These are phyloP conservation scores for Septoria petroselini DNA, from an alignment of 2,329 filamentous ascomycete genomes.

Conservation along the genomic window DNA sequence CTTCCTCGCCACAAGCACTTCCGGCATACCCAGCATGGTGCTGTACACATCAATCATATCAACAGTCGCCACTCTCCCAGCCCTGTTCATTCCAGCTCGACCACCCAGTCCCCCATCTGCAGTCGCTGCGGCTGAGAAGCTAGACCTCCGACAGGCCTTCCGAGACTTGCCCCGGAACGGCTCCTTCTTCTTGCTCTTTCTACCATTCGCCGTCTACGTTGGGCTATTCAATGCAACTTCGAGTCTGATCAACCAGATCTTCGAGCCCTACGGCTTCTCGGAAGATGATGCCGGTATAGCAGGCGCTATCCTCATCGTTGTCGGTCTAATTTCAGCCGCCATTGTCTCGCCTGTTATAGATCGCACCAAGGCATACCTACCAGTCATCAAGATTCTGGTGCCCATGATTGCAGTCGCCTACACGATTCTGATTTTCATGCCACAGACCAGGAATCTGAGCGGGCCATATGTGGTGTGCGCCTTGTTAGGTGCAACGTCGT, in stretches of 20 bases:
- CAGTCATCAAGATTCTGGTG: slow-evolving; percentile 68
- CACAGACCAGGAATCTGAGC: slow-evolving; percentile 56
- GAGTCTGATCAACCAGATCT: slow-evolving; percentile 83
- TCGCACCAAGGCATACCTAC: slow-evolving; percentile 73
- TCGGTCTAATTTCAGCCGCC: slow-evolving; percentile 75
- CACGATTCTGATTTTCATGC: slow-evolving; percentile 78
- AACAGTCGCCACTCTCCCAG: slow-evolving; percentile 65
- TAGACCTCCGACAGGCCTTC: slow-evolving; percentile 56
- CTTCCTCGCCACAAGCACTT: slow-evolving; percentile 62
- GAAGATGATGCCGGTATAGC: slow-evolving; percentile 85
- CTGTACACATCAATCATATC: slow-evolving; percentile 51
- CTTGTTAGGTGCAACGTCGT: slow-evolving; percentile 73
- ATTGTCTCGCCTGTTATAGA: slow-evolving; percentile 79
- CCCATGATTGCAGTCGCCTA: slow-evolving; percentile 68
- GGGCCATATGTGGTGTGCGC: slow-evolving; percentile 74
- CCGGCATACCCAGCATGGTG: slow-evolving; percentile 74
- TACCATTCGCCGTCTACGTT: slow-evolving; percentile 82
- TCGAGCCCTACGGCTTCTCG: slow-evolving; percentile 78
- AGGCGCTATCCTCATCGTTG: slow-evolving; percentile 83
- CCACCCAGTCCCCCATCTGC: slow-evolving; percentile 76
- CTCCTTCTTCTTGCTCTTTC: slow-evolving; percentile 75
- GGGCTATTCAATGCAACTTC: slow-evolving; percentile 93
- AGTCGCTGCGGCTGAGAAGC: slow-evolving; percentile 56
- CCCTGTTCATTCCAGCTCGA: slow-evolving; percentile 72
- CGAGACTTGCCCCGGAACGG: slow-evolving; percentile 50